Evolutionary conservation across 768 basidiomycete genomes (phyloP), one percentile per base, ranked within the genome.

Genomic region (Mycena polygramma): DNA sequence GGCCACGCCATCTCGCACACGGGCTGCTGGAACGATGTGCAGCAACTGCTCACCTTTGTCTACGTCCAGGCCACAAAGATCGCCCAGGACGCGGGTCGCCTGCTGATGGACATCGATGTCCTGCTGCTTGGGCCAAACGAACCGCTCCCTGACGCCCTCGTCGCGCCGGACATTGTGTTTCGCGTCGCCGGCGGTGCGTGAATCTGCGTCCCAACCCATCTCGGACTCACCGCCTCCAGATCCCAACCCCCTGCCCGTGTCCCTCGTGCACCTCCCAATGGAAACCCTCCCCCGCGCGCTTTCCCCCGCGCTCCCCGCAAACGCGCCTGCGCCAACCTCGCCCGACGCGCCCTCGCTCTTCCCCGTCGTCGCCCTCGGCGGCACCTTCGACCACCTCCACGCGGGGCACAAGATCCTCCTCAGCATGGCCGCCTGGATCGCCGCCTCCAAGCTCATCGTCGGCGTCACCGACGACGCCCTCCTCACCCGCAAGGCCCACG

Each of bases 341-440:
- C 22, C 57, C 24, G 49, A 73, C 54, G n/a, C 70, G 17, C 74
- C 82, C 17, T 69, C 81, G 20, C 70, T 79, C 49, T 85, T 83
- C 77, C 92, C 92, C 15, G 93, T 95, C 60, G 89, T 92, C n/a
- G 93, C 90, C 0, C 85, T 98, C 10, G 97, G 98, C 8, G 98
- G 98, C 0, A 99, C 98, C 0, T 99, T 99, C 80, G 98, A 99
- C 81, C 98, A 99, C 79, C 88, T 99, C 19, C 98, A 99, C 77
- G 90, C 96, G 5, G 98, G 97, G 0, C 98, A 99, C 83, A 98
- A 98, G 81, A 97, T 99, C 69, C 88, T 99, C 36, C 88, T 99
- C 14, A 94, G 95, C 76, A 95, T 98, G 91, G 92, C 90, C 15
- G 91, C 94, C 1, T 96, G 92, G 87, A 90, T 99, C 65, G 86